Conservation (phyloP, 2,329 filamentous ascomycete genomes). For the Cladorrhinum sp. region DNA sequence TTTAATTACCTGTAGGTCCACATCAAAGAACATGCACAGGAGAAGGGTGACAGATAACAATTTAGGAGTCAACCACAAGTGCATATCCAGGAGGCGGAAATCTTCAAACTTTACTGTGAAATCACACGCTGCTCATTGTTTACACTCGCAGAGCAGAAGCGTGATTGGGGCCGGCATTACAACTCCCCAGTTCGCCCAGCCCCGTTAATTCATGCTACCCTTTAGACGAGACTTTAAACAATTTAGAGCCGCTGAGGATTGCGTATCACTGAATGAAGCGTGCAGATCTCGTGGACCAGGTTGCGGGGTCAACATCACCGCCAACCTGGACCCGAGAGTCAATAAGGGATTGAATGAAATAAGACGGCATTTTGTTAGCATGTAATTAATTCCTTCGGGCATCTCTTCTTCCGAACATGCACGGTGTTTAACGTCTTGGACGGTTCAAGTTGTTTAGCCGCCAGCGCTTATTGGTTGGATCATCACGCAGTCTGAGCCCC, state of each 20-base stretch:
- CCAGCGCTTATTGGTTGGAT: neutral
- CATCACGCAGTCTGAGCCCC: neutral
- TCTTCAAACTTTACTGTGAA: too few species aligned
- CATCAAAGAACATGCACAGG: too few species aligned
- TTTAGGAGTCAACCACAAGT: too few species aligned
- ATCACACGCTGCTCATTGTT: too few species aligned
- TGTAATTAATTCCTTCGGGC: neutral
- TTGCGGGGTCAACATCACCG: neutral
- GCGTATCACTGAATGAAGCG: neutral
- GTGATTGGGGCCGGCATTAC: neutral
- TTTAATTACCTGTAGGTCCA: too few species aligned
- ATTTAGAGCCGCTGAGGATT: neutral
- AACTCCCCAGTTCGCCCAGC: neutral
- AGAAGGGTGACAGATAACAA: too few species aligned
- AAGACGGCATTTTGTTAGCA: neutral
- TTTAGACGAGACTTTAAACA: neutral
- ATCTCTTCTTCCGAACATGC: neutral
- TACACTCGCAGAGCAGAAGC: neutral
- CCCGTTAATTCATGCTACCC: neutral
- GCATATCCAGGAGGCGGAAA: too few species aligned
- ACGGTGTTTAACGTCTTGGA: neutral
- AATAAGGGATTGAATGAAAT: neutral
- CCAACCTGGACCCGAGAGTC: neutral
- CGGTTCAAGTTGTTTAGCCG: neutral
- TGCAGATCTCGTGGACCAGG: neutral